phyloP scores from a whole-genome alignment of 768 basidiomycete genomes.

The Sistotremastrum suecicum region DNA sequence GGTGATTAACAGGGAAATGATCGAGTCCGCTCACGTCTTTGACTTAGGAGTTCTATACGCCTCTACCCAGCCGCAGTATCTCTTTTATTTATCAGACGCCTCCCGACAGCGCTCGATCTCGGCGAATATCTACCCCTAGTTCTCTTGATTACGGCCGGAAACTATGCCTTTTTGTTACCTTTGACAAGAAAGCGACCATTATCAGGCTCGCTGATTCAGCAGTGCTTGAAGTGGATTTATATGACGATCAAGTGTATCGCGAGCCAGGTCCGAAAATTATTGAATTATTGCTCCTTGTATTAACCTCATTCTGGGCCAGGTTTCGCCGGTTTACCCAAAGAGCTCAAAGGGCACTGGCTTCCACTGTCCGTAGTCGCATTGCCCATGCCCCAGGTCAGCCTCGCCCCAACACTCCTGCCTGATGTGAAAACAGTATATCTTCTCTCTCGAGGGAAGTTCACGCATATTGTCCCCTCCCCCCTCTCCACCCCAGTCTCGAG shows the following conservation, averaged over 20 bases:
- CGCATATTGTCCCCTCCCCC: conserved; percentile 56
- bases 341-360: conserved; percentile 32
- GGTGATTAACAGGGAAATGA: conserved; percentile 2
- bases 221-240: conserved; percentile 64
- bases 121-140: conserved; percentile 17
- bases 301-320: conserved; percentile 25
- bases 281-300: neutral
- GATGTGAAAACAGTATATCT: conserved; percentile 37
- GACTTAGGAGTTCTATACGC: conserved; percentile 70
- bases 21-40: neutral
- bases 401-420: conserved; percentile 12
- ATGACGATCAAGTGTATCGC: conserved; percentile 16
- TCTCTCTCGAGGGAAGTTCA: conserved; percentile 54
- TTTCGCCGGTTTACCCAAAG: conserved; percentile 21
- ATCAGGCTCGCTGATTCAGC: conserved; percentile 72
- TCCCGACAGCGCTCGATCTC: conserved; percentile 19
- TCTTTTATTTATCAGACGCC: conserved; percentile 54
- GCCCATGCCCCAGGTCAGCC: conserved; percentile 18
- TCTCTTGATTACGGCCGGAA: conserved; percentile 42
- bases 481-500: conserved; percentile 37
- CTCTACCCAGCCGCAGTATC: conserved; percentile 48
- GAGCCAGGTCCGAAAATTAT: neutral
- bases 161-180: conserved; percentile 66
- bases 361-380: conserved; percentile 34
- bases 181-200: conserved; percentile 80